Conservation (phyloP, 2,329 filamentous ascomycete genomes). For the Geosmithia flava region DNA sequence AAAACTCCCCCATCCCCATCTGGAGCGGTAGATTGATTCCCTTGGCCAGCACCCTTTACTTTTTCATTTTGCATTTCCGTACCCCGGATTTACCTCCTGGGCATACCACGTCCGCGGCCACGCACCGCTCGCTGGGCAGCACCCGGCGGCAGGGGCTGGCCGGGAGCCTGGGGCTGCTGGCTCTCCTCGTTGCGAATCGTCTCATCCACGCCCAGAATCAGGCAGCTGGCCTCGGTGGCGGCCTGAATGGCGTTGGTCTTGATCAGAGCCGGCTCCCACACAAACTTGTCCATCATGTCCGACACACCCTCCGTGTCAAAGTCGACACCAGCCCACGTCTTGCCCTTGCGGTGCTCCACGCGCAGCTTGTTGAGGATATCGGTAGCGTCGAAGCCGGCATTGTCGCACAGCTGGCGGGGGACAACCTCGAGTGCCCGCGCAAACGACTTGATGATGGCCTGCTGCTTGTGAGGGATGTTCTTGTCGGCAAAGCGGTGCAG, state of each 20-base stretch:
- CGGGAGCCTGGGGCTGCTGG: conserved; percentile 67
- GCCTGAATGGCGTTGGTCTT: conserved; percentile 97
- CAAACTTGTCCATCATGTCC: conserved; percentile 90
- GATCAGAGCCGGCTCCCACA: conserved; percentile 93
- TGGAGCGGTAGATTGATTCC: conserved; percentile 3
- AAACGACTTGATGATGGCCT: conserved; percentile 94
- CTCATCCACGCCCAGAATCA: conserved; percentile 95
- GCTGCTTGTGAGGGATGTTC: conserved; percentile 89
- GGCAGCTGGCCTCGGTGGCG: conserved; percentile 85
- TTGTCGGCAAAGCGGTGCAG: conserved; percentile 87
- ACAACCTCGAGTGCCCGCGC: conserved; percentile 96
- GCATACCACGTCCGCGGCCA: conserved; percentile 70
- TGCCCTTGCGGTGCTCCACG: conserved; percentile 90
- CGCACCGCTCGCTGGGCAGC: conserved; percentile 83
- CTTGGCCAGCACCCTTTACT: conserved; percentile 5
- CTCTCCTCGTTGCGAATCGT: conserved; percentile 98
- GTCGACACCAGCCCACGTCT: conserved; percentile 91
- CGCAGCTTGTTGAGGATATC: conserved; percentile 94
- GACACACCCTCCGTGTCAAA: conserved; percentile 84
- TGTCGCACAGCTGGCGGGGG: conserved; percentile 93
- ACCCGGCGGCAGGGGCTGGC: conserved; percentile 60
- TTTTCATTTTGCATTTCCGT: conserved; percentile 1
- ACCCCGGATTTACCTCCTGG: conserved; percentile 48
- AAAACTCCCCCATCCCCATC: conserved; percentile 2
- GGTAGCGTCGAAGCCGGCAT: conserved; percentile 94